Evolutionary conservation across 2,329 filamentous ascomycete genomes (phyloP), one percentile per base, ranked within the genome.

Genomic region (Pyrenophora teres): DNA sequence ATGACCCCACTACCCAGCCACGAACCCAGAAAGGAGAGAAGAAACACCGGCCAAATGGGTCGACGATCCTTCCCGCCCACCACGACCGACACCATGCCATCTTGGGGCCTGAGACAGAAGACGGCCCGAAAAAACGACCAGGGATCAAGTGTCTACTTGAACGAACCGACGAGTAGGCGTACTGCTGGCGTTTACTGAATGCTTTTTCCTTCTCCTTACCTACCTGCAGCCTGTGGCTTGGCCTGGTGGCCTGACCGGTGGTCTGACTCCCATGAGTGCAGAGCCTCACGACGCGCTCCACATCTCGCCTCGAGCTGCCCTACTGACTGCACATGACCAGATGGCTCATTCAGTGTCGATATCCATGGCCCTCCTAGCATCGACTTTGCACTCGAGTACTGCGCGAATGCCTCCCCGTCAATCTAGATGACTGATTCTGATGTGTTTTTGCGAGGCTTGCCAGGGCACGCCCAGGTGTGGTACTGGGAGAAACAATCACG

Each of bases 1-100:
- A 37, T 40, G 41, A 59, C 60, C 63, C 65, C 64, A 58, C 61
- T 63, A 52, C 40, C 49, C 53, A 58, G 55, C 55, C 56, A 56
- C 50, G 19, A 36, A 40, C 35, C 56, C 50, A 50, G 37, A 43
- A 23, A 9, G 36, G 44, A 33, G 31, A 32, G 32, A 46, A n/a
- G 6, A 47, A 42, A 47, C 51, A 59, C 60, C 60, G 56, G 47
- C 50, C 42, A 47, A 30, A 40, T 59, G 60, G 58, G 52, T 61
- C 56, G 50, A 52, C 50, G 50, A 58, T 62, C 57, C 57, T 63
- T 62, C 60, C 60, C 60, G 60, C 51, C 36, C 54, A 44, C 54
- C 43, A 46, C 45, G 43, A 48, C 21, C 44, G 21, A 41, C 47
- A 43, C 52, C 46, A 52, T 60, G 36, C 50, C 47, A 32, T 41